Base-by-base conservation (phyloP, 2,329 filamentous ascomycete species). In the Trichoderma koningii region DNA sequence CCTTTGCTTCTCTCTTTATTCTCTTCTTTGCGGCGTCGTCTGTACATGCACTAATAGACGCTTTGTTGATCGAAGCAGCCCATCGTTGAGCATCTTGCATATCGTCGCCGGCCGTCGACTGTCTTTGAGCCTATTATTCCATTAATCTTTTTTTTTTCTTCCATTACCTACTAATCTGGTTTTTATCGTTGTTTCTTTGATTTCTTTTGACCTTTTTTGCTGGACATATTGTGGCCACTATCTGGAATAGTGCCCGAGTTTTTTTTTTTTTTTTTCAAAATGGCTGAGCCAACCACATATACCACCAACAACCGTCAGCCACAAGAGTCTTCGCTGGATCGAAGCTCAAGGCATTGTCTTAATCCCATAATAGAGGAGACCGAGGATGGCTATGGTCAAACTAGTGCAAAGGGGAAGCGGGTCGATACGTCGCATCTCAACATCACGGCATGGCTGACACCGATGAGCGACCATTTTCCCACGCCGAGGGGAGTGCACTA, bases 401-500 rank as follows among this genome's bases (percentile, higher is more conserved):
- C 68, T 17, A 61, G 57, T 53, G 64, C 52, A 30, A 66, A 65
- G 64, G 64, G 66, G 45, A 71, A 71, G 56, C 73, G 73, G 38
- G 69, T 67, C 38, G 73, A 75, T 61, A 66, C 71, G 48, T 77
- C 81, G 47, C 77, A 80, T 66, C 77, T 85, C 65, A 84, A 82
- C 73, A 82, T 86, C 68, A 79, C 83, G 68, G 81, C 83, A 68
- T 87, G 85, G 85, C 74, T 87, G 50, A 85, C 84, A 50, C 85
- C 85, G 50, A 76, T 82, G 75, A 85, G 82, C 74, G 84, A 85
- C 70, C 83, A 91, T 74, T 92, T 92, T 73, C 89, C 89, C 48
- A 90, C 89, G 9, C 89, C 89, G n/a, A 82, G 87, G 71, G 89
- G 87, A 66, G 79, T 85, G 70, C 82, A 89, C 75, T 88, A 87